Evolutionary conservation across 2,329 filamentous ascomycete species (phyloP).

Genomic region (Neofusicoccum cordaticola): DNA sequence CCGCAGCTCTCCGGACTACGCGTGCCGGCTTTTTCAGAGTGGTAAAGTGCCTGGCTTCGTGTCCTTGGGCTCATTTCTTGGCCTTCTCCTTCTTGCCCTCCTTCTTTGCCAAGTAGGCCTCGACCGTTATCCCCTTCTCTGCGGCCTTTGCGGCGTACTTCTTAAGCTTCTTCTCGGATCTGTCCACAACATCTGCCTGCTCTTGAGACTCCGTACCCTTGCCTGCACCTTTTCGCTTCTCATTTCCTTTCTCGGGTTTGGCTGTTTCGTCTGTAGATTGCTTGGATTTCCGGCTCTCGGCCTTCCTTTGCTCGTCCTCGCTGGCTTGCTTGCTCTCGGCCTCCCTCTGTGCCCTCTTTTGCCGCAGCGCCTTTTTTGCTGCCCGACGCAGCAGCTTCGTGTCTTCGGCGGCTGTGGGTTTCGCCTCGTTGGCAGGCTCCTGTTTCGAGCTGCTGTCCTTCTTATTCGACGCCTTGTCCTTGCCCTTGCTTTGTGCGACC

Average conservation of each 20-base stretch:
- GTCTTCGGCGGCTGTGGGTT: slow-evolving; percentile 19
- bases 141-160: slow-evolving; percentile 16
- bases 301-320: slow-evolving; percentile 17
- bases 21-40: not conserved
- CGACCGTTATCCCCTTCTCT: slow-evolving; percentile 37
- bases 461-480: slow-evolving; percentile 15
- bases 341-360: slow-evolving; percentile 7
- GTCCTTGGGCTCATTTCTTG: not conserved
- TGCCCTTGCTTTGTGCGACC: not conserved
- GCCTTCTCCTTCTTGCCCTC: slow-evolving; percentile 9
- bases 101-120: slow-evolving; percentile 38
- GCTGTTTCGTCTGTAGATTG: not conserved
- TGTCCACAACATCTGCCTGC: not conserved
- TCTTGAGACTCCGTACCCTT: slow-evolving; percentile 19
- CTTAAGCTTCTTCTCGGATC: slow-evolving; percentile 2
- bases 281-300: not conserved
- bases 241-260: not conserved
- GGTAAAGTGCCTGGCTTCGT: not conserved
- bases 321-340: slow-evolving; percentile 4
- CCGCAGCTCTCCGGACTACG: not conserved
- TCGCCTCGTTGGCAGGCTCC: slow-evolving; percentile 19
- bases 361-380: slow-evolving; percentile 19
- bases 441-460: slow-evolving; percentile 19
- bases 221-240: slow-evolving; percentile 24
- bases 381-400: slow-evolving; percentile 20